Conservation (phyloP, 139 green algal genomes). For the Pleodorina starrii region DNA sequence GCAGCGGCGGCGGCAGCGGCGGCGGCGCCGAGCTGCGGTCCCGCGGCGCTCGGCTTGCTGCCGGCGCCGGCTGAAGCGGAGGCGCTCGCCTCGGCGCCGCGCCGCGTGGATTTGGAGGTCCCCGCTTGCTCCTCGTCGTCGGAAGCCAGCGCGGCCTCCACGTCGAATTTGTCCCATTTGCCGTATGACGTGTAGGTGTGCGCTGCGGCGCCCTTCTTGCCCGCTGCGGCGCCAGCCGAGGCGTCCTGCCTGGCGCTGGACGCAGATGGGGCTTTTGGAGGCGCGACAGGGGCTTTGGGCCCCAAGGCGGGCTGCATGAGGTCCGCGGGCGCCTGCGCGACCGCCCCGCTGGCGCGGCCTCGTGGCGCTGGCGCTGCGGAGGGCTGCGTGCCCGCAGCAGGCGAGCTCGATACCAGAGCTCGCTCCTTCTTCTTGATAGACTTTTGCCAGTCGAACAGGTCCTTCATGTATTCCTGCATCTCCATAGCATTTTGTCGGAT, state of each 20-base stretch:
- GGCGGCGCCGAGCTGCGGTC: not conserved
- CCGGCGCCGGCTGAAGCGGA: not conserved
- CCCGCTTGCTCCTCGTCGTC: constrained; percentile 50
- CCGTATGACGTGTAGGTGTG: constrained; percentile 79
- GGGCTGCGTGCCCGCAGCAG: not conserved
- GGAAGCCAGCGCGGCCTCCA: constrained; percentile 68
- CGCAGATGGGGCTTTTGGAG: not conserved
- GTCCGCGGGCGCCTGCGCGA: constrained; percentile 50
- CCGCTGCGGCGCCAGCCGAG: not conserved
- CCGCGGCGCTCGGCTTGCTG: not conserved
- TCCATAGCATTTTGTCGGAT: constrained; percentile 76
- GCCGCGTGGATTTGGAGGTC: not conserved
- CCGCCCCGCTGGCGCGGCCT: constrained; percentile 35
- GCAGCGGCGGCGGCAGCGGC: too few species aligned
- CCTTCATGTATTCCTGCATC: constrained; percentile 76
- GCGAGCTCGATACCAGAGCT: not conserved
- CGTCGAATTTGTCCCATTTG: constrained; percentile 86
- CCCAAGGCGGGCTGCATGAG: constrained; percentile 51
- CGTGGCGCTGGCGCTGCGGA: constrained; percentile 38
- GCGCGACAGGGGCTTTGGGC: not conserved
- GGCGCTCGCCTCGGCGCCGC: too few species aligned
- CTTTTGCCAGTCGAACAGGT: constrained; percentile 75
- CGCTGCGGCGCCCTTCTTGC: constrained; percentile 54
- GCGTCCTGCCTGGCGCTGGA: not conserved
- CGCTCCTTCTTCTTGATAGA: constrained; percentile 66